phyloP scores from a whole-genome alignment of 345 rosid species.

The Dimocarpus longan region DNA sequence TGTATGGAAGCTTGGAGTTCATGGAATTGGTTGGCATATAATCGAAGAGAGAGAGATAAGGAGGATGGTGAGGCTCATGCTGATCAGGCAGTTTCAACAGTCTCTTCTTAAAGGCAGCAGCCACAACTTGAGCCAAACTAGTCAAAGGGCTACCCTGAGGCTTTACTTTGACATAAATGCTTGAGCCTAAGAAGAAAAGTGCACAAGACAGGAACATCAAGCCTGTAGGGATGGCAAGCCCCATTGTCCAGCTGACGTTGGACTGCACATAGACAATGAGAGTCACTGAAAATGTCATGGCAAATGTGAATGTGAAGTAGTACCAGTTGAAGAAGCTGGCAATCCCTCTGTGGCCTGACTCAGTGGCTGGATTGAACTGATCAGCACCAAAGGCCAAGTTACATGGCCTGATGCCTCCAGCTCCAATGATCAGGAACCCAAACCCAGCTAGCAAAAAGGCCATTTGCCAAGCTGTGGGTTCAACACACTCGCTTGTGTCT shows the following conservation, averaged over 20 bases:
- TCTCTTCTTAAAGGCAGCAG: conserved; percentile 33
- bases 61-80: conserved; percentile 12
- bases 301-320: conserved; percentile 43
- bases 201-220: conserved; percentile 43
- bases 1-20: conserved; percentile 33
- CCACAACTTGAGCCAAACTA: conserved; percentile 35
- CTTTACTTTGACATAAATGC: conserved; percentile 38
- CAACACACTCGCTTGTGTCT: conserved; percentile 13
- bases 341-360: conserved; percentile 39
- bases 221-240: conserved; percentile 37
- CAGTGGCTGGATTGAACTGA: conserved; percentile 38
- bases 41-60: conserved; percentile 24
- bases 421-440: conserved; percentile 38
- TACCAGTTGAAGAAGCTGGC: conserved; percentile 49
- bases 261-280: conserved; percentile 42
- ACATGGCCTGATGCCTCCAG: conserved; percentile 51
- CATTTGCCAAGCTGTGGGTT: conserved; percentile 30
- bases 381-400: conserved; percentile 51
- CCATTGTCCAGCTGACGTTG: conserved; percentile 37
- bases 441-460: conserved; percentile 30
- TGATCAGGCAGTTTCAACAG: background rate
- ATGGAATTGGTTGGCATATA: conserved; percentile 23
- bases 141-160: conserved; percentile 48
- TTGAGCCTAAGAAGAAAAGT: conserved; percentile 39
- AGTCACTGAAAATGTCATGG: conserved; percentile 32